Percentiles rank a stretch among this genome's conserved stretches.
phyloP scores from a whole-genome alignment of 1,284 basidiomycete genomes.

The Puccinia sorghi region DNA sequence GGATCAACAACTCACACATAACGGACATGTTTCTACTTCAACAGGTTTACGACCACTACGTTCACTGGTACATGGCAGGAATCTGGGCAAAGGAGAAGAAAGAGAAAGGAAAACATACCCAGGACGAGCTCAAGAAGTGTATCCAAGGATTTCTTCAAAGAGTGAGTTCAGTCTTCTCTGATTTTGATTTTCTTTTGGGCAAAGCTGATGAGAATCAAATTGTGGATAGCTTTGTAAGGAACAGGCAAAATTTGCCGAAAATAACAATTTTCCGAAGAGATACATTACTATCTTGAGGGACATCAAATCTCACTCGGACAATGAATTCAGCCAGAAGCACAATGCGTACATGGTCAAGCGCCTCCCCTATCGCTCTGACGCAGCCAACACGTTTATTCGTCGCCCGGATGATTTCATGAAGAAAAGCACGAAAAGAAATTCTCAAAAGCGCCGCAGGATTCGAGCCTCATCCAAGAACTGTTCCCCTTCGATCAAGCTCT shows the following conservation, averaged over 20 bases:
- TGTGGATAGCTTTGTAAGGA: neutral
- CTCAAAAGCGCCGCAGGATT: neutral
- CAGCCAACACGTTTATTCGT: constrained; percentile 9
- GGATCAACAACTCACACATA: no score
- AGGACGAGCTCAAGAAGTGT: constrained; percentile 2
- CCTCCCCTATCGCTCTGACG: constrained; percentile 4
- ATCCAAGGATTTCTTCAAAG: neutral
- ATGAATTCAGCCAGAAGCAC: constrained; percentile 2
- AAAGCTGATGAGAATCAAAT: neutral
- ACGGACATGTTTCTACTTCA: no score
- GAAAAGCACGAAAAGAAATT: neutral
- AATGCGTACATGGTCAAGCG: neutral
- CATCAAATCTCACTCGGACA: constrained; percentile 3
- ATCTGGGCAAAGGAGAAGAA: constrained; percentile 18
- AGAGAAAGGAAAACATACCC: constrained; percentile 11
- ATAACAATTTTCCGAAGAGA: constrained; percentile 16
- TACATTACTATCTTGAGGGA: neutral
- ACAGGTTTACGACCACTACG: no score
- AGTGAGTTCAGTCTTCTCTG: neutral
- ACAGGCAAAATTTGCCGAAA: constrained; percentile 8
- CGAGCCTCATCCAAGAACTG: neutral
- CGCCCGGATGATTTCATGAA: neutral
- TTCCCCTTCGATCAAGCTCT: neutral
- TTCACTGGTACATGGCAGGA: neutral
- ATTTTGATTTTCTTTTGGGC: no score